A percentile compares a stretch with the other conserved stretches of the same genome.
These are phyloP conservation scores for Stenocarpella maydis DNA, from an alignment of 2,329 filamentous ascomycete genomes.

Conservation along the genomic window DNA sequence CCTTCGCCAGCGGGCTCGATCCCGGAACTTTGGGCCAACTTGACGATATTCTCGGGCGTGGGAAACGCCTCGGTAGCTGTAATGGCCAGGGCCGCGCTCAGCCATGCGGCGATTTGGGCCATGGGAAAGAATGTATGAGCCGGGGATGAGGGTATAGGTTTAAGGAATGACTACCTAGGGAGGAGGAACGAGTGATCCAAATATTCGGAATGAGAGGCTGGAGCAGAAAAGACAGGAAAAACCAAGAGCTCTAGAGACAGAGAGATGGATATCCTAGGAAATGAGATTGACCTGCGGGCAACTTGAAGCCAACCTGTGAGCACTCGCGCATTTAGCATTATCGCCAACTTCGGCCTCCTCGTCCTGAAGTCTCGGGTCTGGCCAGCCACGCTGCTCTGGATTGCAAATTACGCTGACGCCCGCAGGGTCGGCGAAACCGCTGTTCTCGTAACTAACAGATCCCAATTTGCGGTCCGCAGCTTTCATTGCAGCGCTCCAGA, in stretches of 20 bases:
- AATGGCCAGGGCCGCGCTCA: slow-evolving; percentile 2
- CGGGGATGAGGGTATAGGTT: neutral
- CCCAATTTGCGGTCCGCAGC: slow-evolving; percentile 4
- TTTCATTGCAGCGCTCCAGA: neutral
- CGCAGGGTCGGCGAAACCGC: neutral
- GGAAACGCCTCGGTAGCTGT: neutral
- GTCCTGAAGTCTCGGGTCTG: neutral
- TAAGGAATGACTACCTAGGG: neutral
- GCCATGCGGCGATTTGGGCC: neutral
- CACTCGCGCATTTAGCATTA: slow-evolving; percentile 6
- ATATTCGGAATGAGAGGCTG: neutral
- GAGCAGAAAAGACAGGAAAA: neutral
- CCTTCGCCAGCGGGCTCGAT: neutral
- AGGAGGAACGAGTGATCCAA: neutral
- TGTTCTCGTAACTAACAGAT: slow-evolving; percentile 2
- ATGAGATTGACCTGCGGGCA: neutral
- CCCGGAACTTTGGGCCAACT: neutral
- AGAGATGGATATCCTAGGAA: neutral
- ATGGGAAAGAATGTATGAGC: neutral
- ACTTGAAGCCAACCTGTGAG: neutral
- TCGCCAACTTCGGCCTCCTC: neutral
- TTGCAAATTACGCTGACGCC: slow-evolving; percentile 1
- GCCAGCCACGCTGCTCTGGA: neutral
- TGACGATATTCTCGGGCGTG: slow-evolving; percentile 1
- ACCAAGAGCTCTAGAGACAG: neutral